phyloP scores from a whole-genome alignment of 441 rosid genomes.

The Brassica hybrid region DNA sequence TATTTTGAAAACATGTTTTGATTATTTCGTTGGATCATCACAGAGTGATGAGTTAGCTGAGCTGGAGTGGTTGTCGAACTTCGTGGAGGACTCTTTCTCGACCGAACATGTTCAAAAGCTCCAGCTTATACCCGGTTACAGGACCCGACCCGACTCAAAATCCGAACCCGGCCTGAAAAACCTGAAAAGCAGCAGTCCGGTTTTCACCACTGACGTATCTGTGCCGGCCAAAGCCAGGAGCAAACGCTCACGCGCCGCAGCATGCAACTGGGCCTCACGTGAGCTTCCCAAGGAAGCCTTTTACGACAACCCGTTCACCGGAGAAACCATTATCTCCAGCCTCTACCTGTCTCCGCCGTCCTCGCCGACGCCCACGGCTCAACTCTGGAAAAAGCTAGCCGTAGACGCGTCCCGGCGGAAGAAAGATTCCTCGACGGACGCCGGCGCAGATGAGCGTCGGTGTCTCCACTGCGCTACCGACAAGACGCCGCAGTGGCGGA shows the following conservation, averaged over 20 bases:
- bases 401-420: not conserved
- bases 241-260: slow-evolving; percentile 84
- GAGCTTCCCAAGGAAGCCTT: slow-evolving; percentile 60
- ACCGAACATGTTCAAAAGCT: slow-evolving; percentile 81
- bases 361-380: slow-evolving; percentile 18
- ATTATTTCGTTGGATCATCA: not conserved
- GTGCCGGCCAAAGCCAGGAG: slow-evolving; percentile 92
- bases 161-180: slow-evolving; percentile 45
- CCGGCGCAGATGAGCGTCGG: slow-evolving; percentile 57
- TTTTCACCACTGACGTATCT: slow-evolving; percentile 57
- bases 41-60: slow-evolving; percentile 88
- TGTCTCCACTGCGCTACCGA: slow-evolving; percentile 67
- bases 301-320: slow-evolving; percentile 41
- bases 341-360: slow-evolving; percentile 32
- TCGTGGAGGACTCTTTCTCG: slow-evolving; percentile 93
- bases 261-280: slow-evolving; percentile 85
- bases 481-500: slow-evolving; percentile 68
- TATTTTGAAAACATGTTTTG: not conserved
- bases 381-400: slow-evolving; percentile 29
- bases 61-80: slow-evolving; percentile 91
- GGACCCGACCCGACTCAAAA: slow-evolving; percentile 58
- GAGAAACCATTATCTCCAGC: slow-evolving; percentile 45
- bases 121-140: slow-evolving; percentile 73
- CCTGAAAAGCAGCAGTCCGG: slow-evolving; percentile 28
- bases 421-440: slow-evolving; percentile 33